Evolutionary conservation across 1,284 basidiomycete species (phyloP).

Genomic region (Waitea zeae): DNA sequence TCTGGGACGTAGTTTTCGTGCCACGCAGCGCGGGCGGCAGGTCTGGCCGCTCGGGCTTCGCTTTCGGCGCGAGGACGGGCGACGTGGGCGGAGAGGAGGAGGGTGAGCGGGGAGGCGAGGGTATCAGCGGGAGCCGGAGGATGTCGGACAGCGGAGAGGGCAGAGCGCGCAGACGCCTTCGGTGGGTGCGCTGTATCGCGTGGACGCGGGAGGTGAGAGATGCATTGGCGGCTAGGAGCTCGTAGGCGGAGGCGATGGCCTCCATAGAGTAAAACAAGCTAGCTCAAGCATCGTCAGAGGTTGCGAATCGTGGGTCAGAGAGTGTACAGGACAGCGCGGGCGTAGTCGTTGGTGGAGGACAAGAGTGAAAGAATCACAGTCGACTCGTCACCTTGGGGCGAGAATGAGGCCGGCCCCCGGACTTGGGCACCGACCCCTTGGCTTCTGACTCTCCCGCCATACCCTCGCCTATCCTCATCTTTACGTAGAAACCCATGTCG

Average conservation of each 20-base stretch:
- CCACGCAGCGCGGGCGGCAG: conserved; percentile 46
- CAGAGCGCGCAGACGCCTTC: conserved; percentile 18
- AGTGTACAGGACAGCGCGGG: too few relatives aligned
- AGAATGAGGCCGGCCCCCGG: too few relatives aligned
- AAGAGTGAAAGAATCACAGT: too few relatives aligned
- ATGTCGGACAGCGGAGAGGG: conserved; percentile 18
- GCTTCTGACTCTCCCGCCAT: too few relatives aligned
- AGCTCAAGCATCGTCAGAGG: too few relatives aligned
- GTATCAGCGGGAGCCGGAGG: conserved; percentile 27
- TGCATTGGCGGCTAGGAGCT: conserved; percentile 28
- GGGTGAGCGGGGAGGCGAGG: conserved; percentile 23
- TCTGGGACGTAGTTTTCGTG: conserved; percentile 72
- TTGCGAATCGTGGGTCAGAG: too few relatives aligned
- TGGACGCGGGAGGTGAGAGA: conserved; percentile 23
- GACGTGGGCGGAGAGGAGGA: conserved; percentile 25
- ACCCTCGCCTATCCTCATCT: too few relatives aligned
- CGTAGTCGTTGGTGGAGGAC: too few relatives aligned
- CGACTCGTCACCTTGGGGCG: too few relatives aligned
- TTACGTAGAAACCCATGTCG: too few relatives aligned
- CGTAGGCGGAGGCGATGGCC: conserved; percentile 28
- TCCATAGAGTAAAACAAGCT: conserved; percentile 15
- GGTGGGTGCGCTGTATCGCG: conserved; percentile 20
- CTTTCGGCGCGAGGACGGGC: conserved; percentile 19
- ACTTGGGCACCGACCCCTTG: too few relatives aligned
- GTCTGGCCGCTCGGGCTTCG: conserved; percentile 28